Evolutionary conservation across 2,329 filamentous ascomycete genomes (phyloP).

Genomic region (Claviceps pazoutovae): DNA sequence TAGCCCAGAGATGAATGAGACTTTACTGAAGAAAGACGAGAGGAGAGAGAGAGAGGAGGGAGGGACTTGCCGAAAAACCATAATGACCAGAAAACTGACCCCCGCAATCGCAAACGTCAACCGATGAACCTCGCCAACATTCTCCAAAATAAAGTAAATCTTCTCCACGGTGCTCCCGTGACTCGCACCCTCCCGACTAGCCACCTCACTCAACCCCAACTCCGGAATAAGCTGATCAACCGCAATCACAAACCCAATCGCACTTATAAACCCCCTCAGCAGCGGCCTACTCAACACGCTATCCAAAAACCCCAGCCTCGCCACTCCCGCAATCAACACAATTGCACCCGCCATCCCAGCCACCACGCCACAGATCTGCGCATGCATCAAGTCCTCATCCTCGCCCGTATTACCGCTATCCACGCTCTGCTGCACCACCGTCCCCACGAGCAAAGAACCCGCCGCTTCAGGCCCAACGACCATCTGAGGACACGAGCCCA

Average conservation of each 20-base stretch:
- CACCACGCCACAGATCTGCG: slow-evolving; percentile 74
- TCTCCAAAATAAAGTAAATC: slow-evolving; percentile 59
- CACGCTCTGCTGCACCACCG: slow-evolving; percentile 67
- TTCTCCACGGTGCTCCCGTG: slow-evolving; percentile 85
- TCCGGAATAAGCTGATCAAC: slow-evolving; percentile 91
- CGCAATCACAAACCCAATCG: slow-evolving; percentile 90
- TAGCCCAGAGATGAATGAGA: no score
- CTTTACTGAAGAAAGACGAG: no score
- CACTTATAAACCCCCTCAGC: slow-evolving; percentile 87
- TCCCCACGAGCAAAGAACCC: slow-evolving; percentile 78
- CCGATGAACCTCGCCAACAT: slow-evolving; percentile 52
- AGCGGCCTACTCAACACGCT: slow-evolving; percentile 90
- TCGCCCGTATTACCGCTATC: slow-evolving; percentile 51
- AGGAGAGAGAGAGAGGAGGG: no score
- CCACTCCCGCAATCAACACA: slow-evolving; percentile 75
- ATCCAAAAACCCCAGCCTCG: slow-evolving; percentile 80
- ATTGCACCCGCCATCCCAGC: slow-evolving; percentile 78
- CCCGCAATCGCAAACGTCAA: slow-evolving; percentile 67
- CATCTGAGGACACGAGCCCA: slow-evolving; percentile 87
- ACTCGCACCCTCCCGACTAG: slow-evolving; percentile 49
- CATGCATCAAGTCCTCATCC: slow-evolving; percentile 53
- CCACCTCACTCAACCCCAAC: slow-evolving; percentile 57
- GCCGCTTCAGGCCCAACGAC: slow-evolving; percentile 90
- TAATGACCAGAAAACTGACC: slow-evolving; percentile 72
- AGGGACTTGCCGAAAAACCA: slow-evolving; percentile 61